These are phyloP conservation scores for Inosperma sp. DNA, from an alignment of 768 basidiomycete species.

Conservation along the genomic window DNA sequence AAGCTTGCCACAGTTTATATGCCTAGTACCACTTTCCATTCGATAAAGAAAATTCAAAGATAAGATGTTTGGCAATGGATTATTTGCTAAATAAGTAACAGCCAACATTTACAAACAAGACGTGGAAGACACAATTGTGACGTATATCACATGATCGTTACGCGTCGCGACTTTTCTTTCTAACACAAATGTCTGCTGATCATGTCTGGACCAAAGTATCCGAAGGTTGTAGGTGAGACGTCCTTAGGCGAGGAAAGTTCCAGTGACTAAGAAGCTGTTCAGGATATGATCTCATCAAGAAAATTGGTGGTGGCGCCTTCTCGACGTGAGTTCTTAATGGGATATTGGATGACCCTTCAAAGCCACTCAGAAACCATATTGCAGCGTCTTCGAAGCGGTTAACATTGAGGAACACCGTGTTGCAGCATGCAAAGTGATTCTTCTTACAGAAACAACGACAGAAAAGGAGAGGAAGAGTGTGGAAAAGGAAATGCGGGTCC, in stretches of 20 bases:
- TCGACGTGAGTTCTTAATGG: slow-evolving; percentile 54
- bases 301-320: slow-evolving; percentile 86
- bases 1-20: too few species aligned
- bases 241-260: neutral
- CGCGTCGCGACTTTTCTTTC: neutral
- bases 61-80: too few species aligned
- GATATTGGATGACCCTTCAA: neutral
- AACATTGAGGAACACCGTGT: slow-evolving; percentile 60
- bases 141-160: neutral
- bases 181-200: neutral
- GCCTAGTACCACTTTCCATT: too few species aligned
- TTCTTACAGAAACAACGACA: slow-evolving; percentile 57
- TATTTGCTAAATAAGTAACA: too few species aligned
- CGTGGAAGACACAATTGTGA: too few species aligned
- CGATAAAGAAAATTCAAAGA: too few species aligned
- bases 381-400: slow-evolving; percentile 80
- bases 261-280: neutral
- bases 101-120: too few species aligned
- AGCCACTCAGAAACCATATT: neutral
- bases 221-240: slow-evolving; percentile 38
- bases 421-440: slow-evolving; percentile 85
- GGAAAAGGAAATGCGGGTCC: slow-evolving; percentile 91
- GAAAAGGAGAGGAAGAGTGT: slow-evolving; percentile 71
- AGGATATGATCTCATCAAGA: slow-evolving; percentile 70
- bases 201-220: slow-evolving; percentile 34